Evolutionary conservation across 2,329 filamentous ascomycete genomes (phyloP).

Genomic region (Botrytis porri): DNA sequence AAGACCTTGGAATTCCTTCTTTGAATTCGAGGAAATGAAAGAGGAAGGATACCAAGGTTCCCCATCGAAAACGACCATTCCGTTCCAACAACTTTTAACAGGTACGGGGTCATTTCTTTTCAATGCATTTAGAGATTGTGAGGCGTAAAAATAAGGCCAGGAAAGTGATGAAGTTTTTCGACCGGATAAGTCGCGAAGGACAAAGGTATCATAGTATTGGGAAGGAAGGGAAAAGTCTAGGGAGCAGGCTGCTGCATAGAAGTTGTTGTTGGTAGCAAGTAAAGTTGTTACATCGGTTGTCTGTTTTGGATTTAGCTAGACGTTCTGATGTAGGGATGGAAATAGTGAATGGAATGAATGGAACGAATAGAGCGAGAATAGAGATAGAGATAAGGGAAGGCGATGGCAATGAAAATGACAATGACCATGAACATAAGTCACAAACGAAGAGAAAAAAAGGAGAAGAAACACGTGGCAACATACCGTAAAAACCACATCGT

Average conservation of each 20-base stretch:
- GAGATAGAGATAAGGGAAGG: not conserved
- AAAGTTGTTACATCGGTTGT: conserved; percentile 53
- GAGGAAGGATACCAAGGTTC: conserved; percentile 48
- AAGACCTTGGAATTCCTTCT: conserved; percentile 37
- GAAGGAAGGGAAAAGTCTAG: conserved; percentile 56
- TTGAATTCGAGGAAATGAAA: not conserved
- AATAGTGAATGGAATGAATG: no score
- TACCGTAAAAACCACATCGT: conserved; percentile 60
- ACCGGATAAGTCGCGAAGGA: conserved; percentile 48
- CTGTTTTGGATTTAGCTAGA: conserved; percentile 34
- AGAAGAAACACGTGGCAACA: conserved; percentile 23
- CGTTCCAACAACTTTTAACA: conserved; percentile 56
- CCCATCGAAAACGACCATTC: conserved; percentile 51
- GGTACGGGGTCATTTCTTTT: conserved; percentile 49
- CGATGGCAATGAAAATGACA: not conserved
- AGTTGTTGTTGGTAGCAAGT: conserved; percentile 53
- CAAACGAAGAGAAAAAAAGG: not conserved
- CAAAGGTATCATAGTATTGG: conserved; percentile 61
- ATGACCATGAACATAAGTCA: no score
- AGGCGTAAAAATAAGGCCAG: conserved; percentile 57
- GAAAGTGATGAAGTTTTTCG: conserved; percentile 48
- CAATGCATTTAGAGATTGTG: conserved; percentile 51
- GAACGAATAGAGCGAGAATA: not conserved
- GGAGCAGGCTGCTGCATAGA: conserved; percentile 60
- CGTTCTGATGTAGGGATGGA: not conserved